These are phyloP conservation scores for Pythium monospermum DNA, from an alignment of 352 stramenopile genomes.

Conservation along the genomic window DNA sequence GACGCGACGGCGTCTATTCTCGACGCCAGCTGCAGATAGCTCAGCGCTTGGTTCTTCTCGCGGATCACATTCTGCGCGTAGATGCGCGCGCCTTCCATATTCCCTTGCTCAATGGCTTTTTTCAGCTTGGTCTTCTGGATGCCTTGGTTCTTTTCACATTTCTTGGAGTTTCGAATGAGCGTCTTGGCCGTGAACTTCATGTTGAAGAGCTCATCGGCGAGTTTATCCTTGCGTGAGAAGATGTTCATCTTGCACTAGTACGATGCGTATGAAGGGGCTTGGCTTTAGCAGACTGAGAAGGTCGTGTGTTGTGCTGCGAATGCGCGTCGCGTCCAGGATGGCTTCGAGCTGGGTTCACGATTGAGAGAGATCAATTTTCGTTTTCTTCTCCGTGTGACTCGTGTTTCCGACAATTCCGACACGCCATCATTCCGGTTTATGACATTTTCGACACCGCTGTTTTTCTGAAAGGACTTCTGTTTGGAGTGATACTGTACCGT, in stretches of 20 bases:
- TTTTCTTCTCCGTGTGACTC: constrained; percentile 4
- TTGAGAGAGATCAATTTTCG: no score
- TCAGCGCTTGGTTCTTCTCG: constrained; percentile 89
- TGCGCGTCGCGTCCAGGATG: no score
- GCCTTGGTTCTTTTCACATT: constrained; percentile 98
- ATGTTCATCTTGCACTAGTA: constrained; percentile 56
- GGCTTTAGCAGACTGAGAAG: no score
- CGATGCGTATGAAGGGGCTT: neutral
- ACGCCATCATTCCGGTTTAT: neutral
- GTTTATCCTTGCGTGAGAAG: constrained; percentile 80
- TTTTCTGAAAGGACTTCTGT: neutral
- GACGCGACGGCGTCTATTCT: constrained; percentile 96
- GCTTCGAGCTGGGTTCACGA: neutral
- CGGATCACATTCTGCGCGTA: constrained; percentile 92
- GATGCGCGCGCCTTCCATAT: constrained; percentile 97
- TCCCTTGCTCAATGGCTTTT: constrained; percentile 94
- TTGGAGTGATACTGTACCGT: neutral
- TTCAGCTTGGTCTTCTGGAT: constrained; percentile 94
- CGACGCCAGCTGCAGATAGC: constrained; percentile 93
- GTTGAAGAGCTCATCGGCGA: constrained; percentile 87
- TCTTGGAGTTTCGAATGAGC: constrained; percentile 91
- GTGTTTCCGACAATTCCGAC: constrained; percentile 14
- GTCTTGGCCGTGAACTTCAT: constrained; percentile 89
- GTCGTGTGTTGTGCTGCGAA: neutral
- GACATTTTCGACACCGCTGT: no score